Conservation (phyloP, 2,329 filamentous ascomycete species). For the Xylaria multiplex region DNA sequence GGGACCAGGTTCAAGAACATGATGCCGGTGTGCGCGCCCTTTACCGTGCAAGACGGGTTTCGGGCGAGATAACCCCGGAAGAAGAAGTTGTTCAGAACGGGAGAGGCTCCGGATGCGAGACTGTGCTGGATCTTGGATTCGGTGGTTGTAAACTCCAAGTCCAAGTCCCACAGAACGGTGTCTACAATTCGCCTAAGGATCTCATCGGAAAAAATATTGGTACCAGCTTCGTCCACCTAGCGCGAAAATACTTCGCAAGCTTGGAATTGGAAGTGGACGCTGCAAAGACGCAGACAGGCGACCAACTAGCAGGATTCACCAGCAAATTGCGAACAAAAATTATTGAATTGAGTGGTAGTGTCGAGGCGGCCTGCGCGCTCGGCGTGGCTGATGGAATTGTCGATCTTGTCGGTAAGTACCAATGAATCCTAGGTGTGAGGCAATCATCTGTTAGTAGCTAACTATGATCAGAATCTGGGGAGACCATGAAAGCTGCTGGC, state of each 20-base stretch:
- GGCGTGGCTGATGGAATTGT: slow-evolving; percentile 97
- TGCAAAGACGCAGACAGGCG: slow-evolving; percentile 51
- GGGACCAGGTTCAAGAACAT: slow-evolving; percentile 92
- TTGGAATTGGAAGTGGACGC: slow-evolving; percentile 70
- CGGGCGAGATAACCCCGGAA: slow-evolving; percentile 56
- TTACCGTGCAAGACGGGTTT: slow-evolving; percentile 60
- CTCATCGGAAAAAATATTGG: slow-evolving; percentile 93
- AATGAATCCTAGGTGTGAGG: not conserved
- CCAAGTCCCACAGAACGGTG: slow-evolving; percentile 91
- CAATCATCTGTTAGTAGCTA: slow-evolving; percentile 12
- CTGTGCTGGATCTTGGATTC: slow-evolving; percentile 90
- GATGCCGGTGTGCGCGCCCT: slow-evolving; percentile 69
- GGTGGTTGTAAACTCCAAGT: slow-evolving; percentile 93
- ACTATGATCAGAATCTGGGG: slow-evolving; percentile 79
- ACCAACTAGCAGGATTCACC: slow-evolving; percentile 46
- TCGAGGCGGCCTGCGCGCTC: slow-evolving; percentile 94
- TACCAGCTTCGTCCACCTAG: slow-evolving; percentile 90
- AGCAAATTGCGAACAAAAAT: slow-evolving; percentile 84
- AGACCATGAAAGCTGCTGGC: slow-evolving; percentile 97
- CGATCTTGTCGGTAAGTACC: slow-evolving; percentile 85
- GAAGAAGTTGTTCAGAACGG: slow-evolving; percentile 57
- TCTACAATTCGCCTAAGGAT: slow-evolving; percentile 74
- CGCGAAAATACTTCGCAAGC: slow-evolving; percentile 82
- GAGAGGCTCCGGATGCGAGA: slow-evolving; percentile 74
- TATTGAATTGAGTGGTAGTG: slow-evolving; percentile 93